These are phyloP conservation scores for Achaetomiella virescens DNA, from an alignment of 495 filamentous ascomycete genomes.

Conservation along the genomic window DNA sequence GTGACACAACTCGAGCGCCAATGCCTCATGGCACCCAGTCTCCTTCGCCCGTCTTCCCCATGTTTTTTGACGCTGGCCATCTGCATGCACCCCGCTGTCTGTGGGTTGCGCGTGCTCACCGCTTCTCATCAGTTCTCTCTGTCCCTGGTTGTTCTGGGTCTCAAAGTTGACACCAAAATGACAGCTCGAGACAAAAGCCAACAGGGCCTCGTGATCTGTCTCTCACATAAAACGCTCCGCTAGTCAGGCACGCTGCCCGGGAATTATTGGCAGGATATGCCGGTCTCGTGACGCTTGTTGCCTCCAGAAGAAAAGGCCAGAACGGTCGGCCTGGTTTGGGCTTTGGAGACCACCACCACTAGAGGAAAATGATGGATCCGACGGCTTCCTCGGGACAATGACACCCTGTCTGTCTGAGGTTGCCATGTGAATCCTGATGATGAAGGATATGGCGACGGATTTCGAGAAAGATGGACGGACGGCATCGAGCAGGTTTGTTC, in stretches of 20 bases:
- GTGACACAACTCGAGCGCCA: no score
- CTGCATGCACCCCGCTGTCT: neutral
- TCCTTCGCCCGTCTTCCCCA: no score
- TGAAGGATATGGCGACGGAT: no score
- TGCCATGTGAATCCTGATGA: no score
- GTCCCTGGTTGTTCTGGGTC: neutral
- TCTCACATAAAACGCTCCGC: neutral
- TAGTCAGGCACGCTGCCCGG: neutral
- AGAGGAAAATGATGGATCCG: no score
- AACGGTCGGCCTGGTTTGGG: neutral
- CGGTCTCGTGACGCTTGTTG: constrained; percentile 10
- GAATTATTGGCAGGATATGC: neutral
- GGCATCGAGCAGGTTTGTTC: no score
- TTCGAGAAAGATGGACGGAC: no score
- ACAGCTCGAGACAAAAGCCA: neutral
- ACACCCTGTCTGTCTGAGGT: no score
- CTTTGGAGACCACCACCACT: no score
- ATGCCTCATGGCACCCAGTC: no score
- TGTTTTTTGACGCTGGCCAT: neutral
- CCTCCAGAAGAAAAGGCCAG: neutral
- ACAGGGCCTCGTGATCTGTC: neutral
- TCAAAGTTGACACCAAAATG: no score
- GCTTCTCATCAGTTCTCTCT: neutral
- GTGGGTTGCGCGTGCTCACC: constrained; percentile 1
- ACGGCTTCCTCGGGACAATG: no score